Base-by-base conservation (phyloP, 768 basidiomycete genomes). In the Boletales sp. region DNA sequence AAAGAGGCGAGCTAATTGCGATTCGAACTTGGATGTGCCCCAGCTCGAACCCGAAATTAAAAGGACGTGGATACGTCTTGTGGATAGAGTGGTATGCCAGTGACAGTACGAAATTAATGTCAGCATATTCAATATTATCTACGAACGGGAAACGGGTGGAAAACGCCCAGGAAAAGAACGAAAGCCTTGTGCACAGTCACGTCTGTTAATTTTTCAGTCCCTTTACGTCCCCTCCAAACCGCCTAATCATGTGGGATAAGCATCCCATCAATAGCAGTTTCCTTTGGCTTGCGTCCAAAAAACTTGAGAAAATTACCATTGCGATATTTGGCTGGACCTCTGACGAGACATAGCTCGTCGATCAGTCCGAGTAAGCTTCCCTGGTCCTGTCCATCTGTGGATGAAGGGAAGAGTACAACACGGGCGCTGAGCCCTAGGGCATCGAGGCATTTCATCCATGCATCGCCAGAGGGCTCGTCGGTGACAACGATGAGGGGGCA, bases 401-500 rank as follows among this genome's bases (percentile, higher is more conserved):
- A n/a, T 21, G 40, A 49, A 29, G 27, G 45, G 24, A 19, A 63
- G 15, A 2, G 52, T 17, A 31, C 40, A 17, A 65, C 53, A 10
- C 24, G 60, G 10, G 57, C 57, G 5, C 42, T 17, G 34, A 63
- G 50, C 24, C 57, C 62, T 12, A 44, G 36, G 6, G 13, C 6
- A 38, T 45, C 5, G 31, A 65, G 46, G 21, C 43, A 15, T 14
- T 6, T 21, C 9, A 8, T 50, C 62, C 63, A 65, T 6, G 12
- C 43, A 2, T 42, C 47, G 15, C 44, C 39, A 38, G 39, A 55
- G 8, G 0, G 15, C 10, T 13, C 18, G 14, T 61, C 21, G 8
- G 58, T 63, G 45, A 66, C 40, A 19, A 64, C 19, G 11, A 64
- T 54, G 19, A 66, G 31, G 35, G 63, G 63, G n/a, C 61, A 58